phyloP scores from a whole-genome alignment of 2,329 filamentous ascomycete species.

The Biscogniauxia sp. region DNA sequence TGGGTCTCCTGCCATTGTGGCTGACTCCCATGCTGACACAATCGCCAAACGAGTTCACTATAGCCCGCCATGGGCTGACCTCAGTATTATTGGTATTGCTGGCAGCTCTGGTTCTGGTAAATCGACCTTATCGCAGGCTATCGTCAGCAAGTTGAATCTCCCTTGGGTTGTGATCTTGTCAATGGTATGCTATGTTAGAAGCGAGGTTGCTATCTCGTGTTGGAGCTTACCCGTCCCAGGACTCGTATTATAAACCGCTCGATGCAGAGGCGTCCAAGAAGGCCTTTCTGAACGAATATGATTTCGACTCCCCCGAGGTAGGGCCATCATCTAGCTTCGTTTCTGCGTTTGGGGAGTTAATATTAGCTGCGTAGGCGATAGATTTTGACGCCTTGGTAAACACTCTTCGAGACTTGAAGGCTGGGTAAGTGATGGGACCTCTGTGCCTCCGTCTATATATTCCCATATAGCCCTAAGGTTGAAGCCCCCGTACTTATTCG shows the following conservation, averaged over 20 bases:
- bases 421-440: constrained; percentile 61
- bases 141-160: constrained; percentile 83
- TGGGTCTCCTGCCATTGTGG: constrained; percentile 26
- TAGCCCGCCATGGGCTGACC: constrained; percentile 91
- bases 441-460: not conserved
- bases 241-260: constrained; percentile 95
- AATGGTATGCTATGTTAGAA: constrained; percentile 62
- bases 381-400: constrained; percentile 90
- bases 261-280: constrained; percentile 72
- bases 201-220: constrained; percentile 10
- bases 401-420: constrained; percentile 78
- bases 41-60: constrained; percentile 69
- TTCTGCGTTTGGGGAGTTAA: constrained; percentile 20
- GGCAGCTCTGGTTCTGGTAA: constrained; percentile 95
- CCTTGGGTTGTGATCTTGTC: constrained; percentile 98
- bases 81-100: constrained; percentile 94
- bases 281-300: constrained; percentile 88
- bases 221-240: constrained; percentile 49
- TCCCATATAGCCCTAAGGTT: not conserved
- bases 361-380: constrained; percentile 57
- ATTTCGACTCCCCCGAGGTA: constrained; percentile 87
- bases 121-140: constrained; percentile 88
- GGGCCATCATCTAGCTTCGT: constrained; percentile 13
- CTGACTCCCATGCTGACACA: constrained; percentile 37
- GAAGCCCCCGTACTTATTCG: constrained; percentile 10